Evolutionary conservation across 495 filamentous ascomycete species (phyloP).

Genomic region (Trichoderma asperelloides): DNA sequence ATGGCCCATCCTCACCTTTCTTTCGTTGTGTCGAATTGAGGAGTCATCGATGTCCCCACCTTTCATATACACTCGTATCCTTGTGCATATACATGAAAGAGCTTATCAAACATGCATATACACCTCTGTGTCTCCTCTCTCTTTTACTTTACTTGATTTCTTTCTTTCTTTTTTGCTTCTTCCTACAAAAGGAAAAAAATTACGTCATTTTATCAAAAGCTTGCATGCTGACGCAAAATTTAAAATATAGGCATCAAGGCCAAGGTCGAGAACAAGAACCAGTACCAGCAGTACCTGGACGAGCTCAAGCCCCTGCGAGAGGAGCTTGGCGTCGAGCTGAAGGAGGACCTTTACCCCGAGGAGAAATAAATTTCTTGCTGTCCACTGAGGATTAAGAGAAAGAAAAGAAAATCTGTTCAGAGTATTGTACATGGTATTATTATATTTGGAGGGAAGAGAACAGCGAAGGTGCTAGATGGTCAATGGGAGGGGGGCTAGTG

Average conservation of each 20-base stretch:
- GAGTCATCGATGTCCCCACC: slow-evolving; percentile 5
- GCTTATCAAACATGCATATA: too few relatives aligned
- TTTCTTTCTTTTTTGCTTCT: too few relatives aligned
- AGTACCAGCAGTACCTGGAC: slow-evolving; percentile 96
- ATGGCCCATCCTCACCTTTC: slow-evolving; percentile 13
- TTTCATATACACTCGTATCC: neutral
- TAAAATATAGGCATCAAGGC: slow-evolving; percentile 74
- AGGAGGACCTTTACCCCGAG: slow-evolving; percentile 92
- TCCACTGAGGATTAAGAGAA: neutral
- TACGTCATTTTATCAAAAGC: slow-evolving; percentile 7
- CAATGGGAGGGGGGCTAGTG: neutral
- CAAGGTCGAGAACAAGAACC: slow-evolving; percentile 96
- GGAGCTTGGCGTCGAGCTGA: slow-evolving; percentile 84
- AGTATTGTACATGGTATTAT: neutral
- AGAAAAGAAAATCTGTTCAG: slow-evolving; percentile 9
- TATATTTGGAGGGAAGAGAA: neutral
- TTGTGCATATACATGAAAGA: too few relatives aligned
- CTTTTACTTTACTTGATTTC: too few relatives aligned
- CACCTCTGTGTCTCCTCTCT: too few relatives aligned
- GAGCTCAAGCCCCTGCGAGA: slow-evolving; percentile 87
- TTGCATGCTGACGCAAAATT: neutral
- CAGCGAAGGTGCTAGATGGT: slow-evolving; percentile 5
- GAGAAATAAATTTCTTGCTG: slow-evolving; percentile 38
- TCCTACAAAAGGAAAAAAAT: neutral
- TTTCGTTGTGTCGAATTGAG: neutral